Base-by-base conservation (phyloP, 306 rosid genomes). In the Vicia faba region DNA sequence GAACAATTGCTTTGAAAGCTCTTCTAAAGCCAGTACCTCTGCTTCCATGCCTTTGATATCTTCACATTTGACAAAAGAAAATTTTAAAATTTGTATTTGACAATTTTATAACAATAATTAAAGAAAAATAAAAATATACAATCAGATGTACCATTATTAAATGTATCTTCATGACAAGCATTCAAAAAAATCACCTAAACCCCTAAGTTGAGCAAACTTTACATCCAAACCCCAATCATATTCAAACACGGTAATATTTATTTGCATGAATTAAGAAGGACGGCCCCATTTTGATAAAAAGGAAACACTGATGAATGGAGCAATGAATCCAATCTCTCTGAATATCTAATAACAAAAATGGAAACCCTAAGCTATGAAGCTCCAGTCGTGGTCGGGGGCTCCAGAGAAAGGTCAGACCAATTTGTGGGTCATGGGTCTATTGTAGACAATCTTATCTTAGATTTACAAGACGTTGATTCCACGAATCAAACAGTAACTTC, bases 1-100 rank as follows among this genome's bases (percentile, higher is more conserved):
- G 80, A 93, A 90, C 67, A 93, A 82, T 77, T 93, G 96, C 87
- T 88, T 90, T 29, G 99, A 90, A 26, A 93, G 97, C 90, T 93
- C 99, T 78, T 93, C 97, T 39, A 88, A 85, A 40, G 90, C 93
- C 73, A 80, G 85, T 33, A 90, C 99, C 84, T 93, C 96, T 45
- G 96, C 99, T 81, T 93, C 97, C 87, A 85, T 75, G 84, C 73
- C 85, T 82, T 79, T 88, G 61, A 90, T 93, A 81, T 93, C 99
- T 92, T 71, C 74, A 82, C 38, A 74, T 19, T 35, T 38, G 50
- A 36, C 55, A 71, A 54, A 58, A 66, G 7, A 59, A 51, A 15
- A 64, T 14, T 48, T 66, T 54, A 68, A 67, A 71, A 69, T 61
- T 44, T 54, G 66, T 44, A 59, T 70, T 63, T 63, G 50, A 61